These are phyloP conservation scores for Kurtzmaniella fragi DNA, from an alignment of 805 yeast species.

Conservation along the genomic window DNA sequence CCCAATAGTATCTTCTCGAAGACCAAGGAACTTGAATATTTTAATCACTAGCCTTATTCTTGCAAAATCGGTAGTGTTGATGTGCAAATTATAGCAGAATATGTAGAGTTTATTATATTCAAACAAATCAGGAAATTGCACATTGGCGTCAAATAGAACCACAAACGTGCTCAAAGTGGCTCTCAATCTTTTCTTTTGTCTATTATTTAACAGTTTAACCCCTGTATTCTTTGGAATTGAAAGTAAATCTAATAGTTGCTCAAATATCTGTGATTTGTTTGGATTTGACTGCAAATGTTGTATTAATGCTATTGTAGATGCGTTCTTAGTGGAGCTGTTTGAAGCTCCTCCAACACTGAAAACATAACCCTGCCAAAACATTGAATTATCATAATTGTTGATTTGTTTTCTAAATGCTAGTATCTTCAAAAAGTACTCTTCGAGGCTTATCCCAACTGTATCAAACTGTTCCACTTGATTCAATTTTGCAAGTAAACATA, in stretches of 20 bases:
- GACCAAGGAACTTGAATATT: slow-evolving; percentile 38
- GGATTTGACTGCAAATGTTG: not conserved
- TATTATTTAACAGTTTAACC: slow-evolving; percentile 6
- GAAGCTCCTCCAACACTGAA: slow-evolving; percentile 2
- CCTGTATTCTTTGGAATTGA: slow-evolving; percentile 9
- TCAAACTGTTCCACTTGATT: not conserved
- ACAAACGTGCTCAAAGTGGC: slow-evolving; percentile 26
- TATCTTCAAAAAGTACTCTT: slow-evolving; percentile 6
- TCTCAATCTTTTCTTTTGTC: slow-evolving; percentile 18
- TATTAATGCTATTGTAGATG: not conserved
- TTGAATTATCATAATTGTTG: not conserved
- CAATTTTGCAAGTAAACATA: slow-evolving; percentile 11
- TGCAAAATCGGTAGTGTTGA: slow-evolving; percentile 38
- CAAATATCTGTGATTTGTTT: slow-evolving; percentile 4
- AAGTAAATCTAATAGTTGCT: slow-evolving; percentile 14
- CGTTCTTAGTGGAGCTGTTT: slow-evolving; percentile 1
- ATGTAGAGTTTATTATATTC: slow-evolving; percentile 35
- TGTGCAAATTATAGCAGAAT: slow-evolving; percentile 51
- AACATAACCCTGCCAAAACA: slow-evolving; percentile 3
- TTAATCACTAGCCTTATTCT: slow-evolving; percentile 37
- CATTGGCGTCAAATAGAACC: slow-evolving; percentile 35
- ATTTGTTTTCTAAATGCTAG: not conserved
- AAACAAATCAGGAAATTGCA: slow-evolving; percentile 23
- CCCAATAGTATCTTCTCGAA: slow-evolving; percentile 7
- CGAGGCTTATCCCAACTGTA: slow-evolving; percentile 4